Evolutionary conservation across 805 yeast species (phyloP).

Genomic region (Diddensiella santjacobensis): DNA sequence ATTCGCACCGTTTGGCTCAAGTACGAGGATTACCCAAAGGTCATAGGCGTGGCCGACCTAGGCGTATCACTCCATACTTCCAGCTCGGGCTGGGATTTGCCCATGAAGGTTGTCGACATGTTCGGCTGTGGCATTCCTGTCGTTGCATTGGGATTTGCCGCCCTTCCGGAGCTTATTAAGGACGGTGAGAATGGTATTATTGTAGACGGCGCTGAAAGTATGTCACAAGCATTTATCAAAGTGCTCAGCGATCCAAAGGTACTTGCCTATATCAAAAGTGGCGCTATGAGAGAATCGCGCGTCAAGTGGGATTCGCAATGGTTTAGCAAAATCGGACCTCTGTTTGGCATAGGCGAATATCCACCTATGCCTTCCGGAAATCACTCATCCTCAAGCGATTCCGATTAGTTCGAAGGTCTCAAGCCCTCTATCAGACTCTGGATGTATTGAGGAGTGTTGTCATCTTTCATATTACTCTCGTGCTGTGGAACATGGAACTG

Average conservation of each 20-base stretch:
- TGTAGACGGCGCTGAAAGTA: slow-evolving; percentile 41
- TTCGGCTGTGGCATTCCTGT: slow-evolving; percentile 97
- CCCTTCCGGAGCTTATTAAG: slow-evolving; percentile 72
- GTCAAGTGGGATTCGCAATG: slow-evolving; percentile 76
- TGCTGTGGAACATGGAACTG: slow-evolving; percentile 44
- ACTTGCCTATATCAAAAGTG: slow-evolving; percentile 47
- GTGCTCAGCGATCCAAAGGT: slow-evolving; percentile 31
- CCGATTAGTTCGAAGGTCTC: slow-evolving; percentile 3
- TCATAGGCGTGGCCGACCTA: slow-evolving; percentile 73
- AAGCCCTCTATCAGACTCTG: background rate
- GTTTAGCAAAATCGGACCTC: slow-evolving; percentile 48
- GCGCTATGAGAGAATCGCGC: slow-evolving; percentile 70
- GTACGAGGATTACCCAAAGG: slow-evolving; percentile 70
- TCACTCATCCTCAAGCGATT: slow-evolving; percentile 2
- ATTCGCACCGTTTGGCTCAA: slow-evolving; percentile 73
- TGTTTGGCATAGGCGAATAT: slow-evolving; percentile 36
- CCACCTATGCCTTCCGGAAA: slow-evolving; percentile 4
- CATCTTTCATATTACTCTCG: slow-evolving; percentile 13
- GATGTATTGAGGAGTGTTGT: slow-evolving; percentile 12
- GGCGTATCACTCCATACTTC: slow-evolving; percentile 90
- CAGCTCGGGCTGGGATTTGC: slow-evolving; percentile 89
- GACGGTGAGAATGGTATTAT: slow-evolving; percentile 66
- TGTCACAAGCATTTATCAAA: slow-evolving; percentile 42
- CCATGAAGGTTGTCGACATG: slow-evolving; percentile 95
- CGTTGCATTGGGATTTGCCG: slow-evolving; percentile 68